Evolutionary conservation across 257 asterid genomes (phyloP), one percentile per base, ranked within the genome.

Genomic region (Paraleonurus japonicus): DNA sequence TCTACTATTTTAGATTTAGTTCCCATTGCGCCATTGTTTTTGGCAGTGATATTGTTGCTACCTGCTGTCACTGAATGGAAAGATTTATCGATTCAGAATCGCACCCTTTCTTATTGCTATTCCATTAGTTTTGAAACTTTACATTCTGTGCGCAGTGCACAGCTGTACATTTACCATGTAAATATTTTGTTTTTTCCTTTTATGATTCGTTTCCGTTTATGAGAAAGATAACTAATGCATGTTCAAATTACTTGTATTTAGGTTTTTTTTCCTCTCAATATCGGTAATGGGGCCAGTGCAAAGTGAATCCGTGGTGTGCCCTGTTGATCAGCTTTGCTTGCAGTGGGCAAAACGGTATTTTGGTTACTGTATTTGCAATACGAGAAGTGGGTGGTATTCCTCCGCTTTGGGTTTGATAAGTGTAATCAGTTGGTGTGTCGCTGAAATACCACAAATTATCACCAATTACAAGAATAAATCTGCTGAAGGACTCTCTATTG

Each of bases 381-480:
- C 72, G 20, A 47, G 37, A 19, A 51, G 2, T 19, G 59, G 59
- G 28, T 50, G 78, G 8, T n/a, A 72, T 12, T 85, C 93, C 0
- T 59, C 85, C 69, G 78, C 32, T 1, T 62, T 88, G 84, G 96
- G 96, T 2, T 4, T 83, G 41, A n/a, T 83, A 5, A 90, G 96
- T 78, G 87, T 88, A 54, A 8, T 80, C 33, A 75, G 86, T 72
- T 90, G 96, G 96, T 74, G 72, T 47, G 86, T 86, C 69, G 96
- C 96, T 74, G 95, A 90, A 73, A 72, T 90, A 10, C 96, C 96
- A 0, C 95, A 90, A 57, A 81, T 90, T 76, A 81, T 82, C 68
- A 88, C 95, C 61, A 90, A 86, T 63, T 85, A 75, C 79, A 74
- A 73, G 77, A 70, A 68, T 4, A 86, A 86, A 51, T 90, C 95